Conservation (phyloP, 164 flowering plant species). For the Brasenia schreberi region DNA sequence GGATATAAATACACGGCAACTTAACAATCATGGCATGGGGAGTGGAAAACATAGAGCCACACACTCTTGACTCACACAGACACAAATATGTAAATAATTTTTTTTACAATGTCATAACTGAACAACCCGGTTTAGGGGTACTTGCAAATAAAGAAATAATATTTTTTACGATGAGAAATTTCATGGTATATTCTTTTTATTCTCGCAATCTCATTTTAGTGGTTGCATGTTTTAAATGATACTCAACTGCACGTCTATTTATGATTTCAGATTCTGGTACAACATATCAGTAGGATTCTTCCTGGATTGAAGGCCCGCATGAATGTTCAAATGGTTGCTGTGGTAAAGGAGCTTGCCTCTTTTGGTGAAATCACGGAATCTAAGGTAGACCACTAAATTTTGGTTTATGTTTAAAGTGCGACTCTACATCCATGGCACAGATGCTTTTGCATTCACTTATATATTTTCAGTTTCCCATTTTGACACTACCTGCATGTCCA, state of each 20-base stretch:
- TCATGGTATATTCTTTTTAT: too few species aligned
- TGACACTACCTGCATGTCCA: background rate
- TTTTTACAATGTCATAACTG: too few species aligned
- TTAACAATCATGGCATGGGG: too few species aligned
- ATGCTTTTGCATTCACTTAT: too few species aligned
- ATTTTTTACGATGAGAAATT: background rate
- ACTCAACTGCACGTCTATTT: background rate
- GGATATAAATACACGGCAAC: too few species aligned
- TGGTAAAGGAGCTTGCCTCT: slow-evolving; percentile 94
- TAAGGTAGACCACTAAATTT: slow-evolving; percentile 33
- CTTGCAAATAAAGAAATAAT: too few species aligned
- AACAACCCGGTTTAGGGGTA: too few species aligned
- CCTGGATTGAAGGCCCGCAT: slow-evolving; percentile 81
- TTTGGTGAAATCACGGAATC: slow-evolving; percentile 92
- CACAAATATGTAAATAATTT: background rate
- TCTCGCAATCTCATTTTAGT: background rate
- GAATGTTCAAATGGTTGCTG: slow-evolving; percentile 60
- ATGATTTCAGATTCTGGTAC: slow-evolving; percentile 63
- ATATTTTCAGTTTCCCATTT: background rate
- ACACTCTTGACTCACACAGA: too few species aligned
- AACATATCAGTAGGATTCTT: slow-evolving; percentile 73
- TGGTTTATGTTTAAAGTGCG: background rate
- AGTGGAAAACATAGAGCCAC: too few species aligned
- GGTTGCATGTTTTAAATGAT: background rate
- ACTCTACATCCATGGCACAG: too few species aligned